phyloP scores from a whole-genome alignment of 805 yeast species.

The Maudiozyma barnettii region DNA sequence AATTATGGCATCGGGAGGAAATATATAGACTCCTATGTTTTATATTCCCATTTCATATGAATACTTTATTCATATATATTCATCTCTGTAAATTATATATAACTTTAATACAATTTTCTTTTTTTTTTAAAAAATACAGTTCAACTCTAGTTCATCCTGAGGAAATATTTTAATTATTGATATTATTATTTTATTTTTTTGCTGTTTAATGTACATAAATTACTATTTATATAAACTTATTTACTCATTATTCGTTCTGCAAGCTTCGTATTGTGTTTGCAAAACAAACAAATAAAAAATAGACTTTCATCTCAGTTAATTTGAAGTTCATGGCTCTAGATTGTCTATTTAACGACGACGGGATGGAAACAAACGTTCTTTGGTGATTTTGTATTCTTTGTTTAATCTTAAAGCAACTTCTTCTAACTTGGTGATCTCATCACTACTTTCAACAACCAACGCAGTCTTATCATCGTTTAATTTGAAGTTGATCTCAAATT shows the following conservation, averaged over 20 bases:
- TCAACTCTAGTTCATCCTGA: background rate
- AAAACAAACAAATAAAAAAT: conserved; percentile 1
- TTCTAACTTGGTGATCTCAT: conserved; percentile 76
- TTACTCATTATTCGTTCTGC: background rate
- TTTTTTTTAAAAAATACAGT: background rate
- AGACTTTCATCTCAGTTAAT: background rate
- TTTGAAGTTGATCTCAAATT: conserved; percentile 63
- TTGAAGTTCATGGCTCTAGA: background rate
- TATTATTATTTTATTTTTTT: background rate
- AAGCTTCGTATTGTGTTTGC: background rate
- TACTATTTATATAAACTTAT: conserved; percentile 2
- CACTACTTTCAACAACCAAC: conserved; percentile 63
- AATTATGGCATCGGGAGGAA: no score
- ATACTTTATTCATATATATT: background rate
- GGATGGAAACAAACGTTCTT: conserved; percentile 25
- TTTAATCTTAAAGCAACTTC: conserved; percentile 73
- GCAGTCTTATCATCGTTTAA: conserved; percentile 57
- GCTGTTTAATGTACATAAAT: conserved; percentile 1
- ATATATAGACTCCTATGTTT: no score
- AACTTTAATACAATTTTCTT: background rate
- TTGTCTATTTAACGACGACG: conserved; percentile 12
- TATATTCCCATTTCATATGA: background rate
- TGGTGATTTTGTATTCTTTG: conserved; percentile 27
- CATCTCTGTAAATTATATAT: background rate
- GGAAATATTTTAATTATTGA: background rate